These are phyloP conservation scores for Diaporthe sp. DNA, from an alignment of 2,329 filamentous ascomycete genomes.

Conservation along the genomic window DNA sequence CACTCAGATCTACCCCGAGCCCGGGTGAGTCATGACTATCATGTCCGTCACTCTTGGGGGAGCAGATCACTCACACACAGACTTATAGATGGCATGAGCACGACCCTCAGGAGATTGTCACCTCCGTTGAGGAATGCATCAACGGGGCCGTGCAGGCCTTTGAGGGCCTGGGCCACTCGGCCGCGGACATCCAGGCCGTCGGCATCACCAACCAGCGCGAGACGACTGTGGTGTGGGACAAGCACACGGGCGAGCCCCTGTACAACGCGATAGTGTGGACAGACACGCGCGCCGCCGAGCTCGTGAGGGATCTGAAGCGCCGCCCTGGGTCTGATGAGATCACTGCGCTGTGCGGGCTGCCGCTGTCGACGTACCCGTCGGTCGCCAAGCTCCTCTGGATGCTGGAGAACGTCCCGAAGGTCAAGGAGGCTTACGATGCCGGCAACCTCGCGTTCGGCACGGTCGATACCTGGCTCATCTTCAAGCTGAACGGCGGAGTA, in stretches of 20 bases:
- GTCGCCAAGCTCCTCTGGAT: conserved; percentile 90
- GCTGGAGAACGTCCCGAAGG: conserved; percentile 77
- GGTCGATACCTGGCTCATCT: conserved; percentile 90
- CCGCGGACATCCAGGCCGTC: conserved; percentile 79
- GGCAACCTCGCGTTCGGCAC: conserved; percentile 86
- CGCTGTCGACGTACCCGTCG: conserved; percentile 89
- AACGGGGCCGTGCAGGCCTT: conserved; percentile 82
- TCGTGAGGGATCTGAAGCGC: conserved; percentile 83
- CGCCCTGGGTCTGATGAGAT: conserved; percentile 78
- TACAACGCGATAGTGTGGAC: conserved; percentile 93
- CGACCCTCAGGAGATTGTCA: conserved; percentile 82
- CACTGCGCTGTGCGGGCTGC: conserved; percentile 81
- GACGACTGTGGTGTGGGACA: conserved; percentile 89
- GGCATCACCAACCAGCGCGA: conserved; percentile 94
- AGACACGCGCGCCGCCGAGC: conserved; percentile 80
- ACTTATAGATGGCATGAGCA: conserved; percentile 86
- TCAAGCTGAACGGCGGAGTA: conserved; percentile 82
- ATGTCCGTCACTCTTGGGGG: conserved; percentile 17
- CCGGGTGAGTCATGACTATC: conserved; percentile 74
- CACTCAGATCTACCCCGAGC: conserved; percentile 84
- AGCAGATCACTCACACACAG: conserved; percentile 39
- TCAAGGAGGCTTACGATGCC: conserved; percentile 81
- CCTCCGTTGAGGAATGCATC: conserved; percentile 84
- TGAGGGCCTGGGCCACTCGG: conserved; percentile 74
- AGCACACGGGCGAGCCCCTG: conserved; percentile 82